Evolutionary conservation across 164 flowering plant genomes (phyloP).

Genomic region (Nymphaea thermarum): DNA sequence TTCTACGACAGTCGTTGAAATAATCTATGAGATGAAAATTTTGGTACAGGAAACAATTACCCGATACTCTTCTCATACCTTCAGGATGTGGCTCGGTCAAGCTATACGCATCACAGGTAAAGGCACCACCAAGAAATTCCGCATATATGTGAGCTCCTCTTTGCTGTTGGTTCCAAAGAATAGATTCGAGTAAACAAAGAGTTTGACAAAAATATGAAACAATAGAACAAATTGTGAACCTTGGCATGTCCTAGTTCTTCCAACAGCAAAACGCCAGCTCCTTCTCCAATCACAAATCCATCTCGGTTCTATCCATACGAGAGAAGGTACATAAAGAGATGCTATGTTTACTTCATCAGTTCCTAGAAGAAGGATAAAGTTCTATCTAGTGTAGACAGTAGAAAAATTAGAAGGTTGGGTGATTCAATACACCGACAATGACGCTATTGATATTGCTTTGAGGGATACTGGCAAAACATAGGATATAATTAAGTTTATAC

Average conservation of each 20-base stretch:
- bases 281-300: constrained; percentile 98
- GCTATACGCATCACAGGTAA: constrained; percentile 95
- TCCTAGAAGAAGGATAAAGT: no score
- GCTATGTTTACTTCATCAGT: no score
- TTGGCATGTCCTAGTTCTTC: constrained; percentile 93
- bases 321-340: no score
- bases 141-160: constrained; percentile 94
- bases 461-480: no score
- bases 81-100: constrained; percentile 95
- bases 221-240: constrained; percentile 19
- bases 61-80: constrained; percentile 26
- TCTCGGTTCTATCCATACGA: constrained; percentile 53
- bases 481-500: constrained; percentile 20
- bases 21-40: not conserved
- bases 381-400: no score
- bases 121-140: constrained; percentile 94
- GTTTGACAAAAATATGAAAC: not conserved
- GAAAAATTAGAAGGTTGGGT: no score
- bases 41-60: not conserved
- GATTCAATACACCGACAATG: no score
- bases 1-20: not conserved
- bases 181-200: not conserved
- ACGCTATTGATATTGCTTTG: no score
- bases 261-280: constrained; percentile 83
- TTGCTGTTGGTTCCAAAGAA: constrained; percentile 26